Base-by-base conservation (phyloP, 176 grass and related monocot species). In the Oryza coarctata region DNA sequence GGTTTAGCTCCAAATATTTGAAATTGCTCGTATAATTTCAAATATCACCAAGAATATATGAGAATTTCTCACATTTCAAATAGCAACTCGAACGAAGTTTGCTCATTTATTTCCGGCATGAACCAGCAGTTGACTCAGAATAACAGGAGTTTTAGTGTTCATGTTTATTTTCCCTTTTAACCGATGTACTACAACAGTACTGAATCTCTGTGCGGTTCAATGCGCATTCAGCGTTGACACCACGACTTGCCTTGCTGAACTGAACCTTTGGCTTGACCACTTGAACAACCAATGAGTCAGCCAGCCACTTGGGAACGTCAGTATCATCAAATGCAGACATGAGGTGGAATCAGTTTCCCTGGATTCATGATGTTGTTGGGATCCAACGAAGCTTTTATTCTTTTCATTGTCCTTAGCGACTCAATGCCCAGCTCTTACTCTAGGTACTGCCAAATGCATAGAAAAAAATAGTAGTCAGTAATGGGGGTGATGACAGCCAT, bases 351-450 rank as follows among this genome's bases (percentile, higher is more conserved):
- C 75, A 98, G 79, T 80, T 98, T 98, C 68, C 96, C 96, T 17
- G 96, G 93, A 68, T 98, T 98, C 96, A 98, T 95, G 79, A 93
- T 98, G 73, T 91, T 80, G 63, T 98, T 95, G 80, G 96, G 93
- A 91, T 98, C 96, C 55, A 98, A 69, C 57, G 86, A 90, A 14
- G 45, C 86, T 60, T 95, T 98, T 88, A 99, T 99, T 70, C 91
- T 93, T 86, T 95, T 99, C 96, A 99, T 95, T n/a, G 96, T 95
- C 83, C 83, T 86, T 29, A 93, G 85, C 80, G 96, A 92, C 75
- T 94, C 87, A 22, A 93, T 93, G 27, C 96, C 96, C 88, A 95
- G 78, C 83, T 99, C 96, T 84, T 99, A 70, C 88, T 99, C 96
- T 13, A 99, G 86, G 88, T 99, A 99, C 93, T 95, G 88, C n/a